Base-by-base conservation (phyloP, 805 yeast genomes). In the Kodamaea kaohsiungensis region DNA sequence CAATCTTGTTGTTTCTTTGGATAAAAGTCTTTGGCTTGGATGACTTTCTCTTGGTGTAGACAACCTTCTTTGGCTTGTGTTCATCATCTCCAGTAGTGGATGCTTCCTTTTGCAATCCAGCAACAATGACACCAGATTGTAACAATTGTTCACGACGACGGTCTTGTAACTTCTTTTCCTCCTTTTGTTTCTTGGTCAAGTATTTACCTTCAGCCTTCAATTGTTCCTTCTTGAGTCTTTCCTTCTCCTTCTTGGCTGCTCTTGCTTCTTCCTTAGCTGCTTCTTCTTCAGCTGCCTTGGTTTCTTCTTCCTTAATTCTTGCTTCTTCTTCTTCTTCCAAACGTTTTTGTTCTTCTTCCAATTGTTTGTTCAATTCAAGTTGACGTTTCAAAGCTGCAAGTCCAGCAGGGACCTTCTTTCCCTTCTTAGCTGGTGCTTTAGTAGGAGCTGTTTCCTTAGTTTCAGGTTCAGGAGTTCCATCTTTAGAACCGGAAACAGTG, bases 131-230 rank as follows among this genome's bases (percentile, higher is more conserved):
- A 57, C 91, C 88, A 37, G 91, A 76, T 55, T 86, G 86, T 60
- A 93, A 79, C 57, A 93, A 78, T 65, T 87, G 91, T 60, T 89
- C 89, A 71, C 96, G 88, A 76, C 98, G 91, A 69, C 89, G 88
- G 67, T 93, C 98, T 65, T 86, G 83, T 42, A 86, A 72, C 52
- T 86, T 89, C 76, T 89, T 89, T 69, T 91, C 96, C 72, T 91
- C 97, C 74, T 89, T 91, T 79, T 95, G 99, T 69, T 92, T 93
- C 78, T 90, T 95, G 56, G 97, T 89, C 67, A 95, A 76, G 53
- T 87, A 85, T 69, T 95, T 95, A 66, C 99, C 99, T 74, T 93
- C 98, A 37, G 97, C 95, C 75, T 89, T 90, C 70, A 95, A 84
- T 75, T 90, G 93, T 65, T 95, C 99, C 61, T 83, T 87, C 79